These are phyloP conservation scores for Thamnidium elegans DNA, from an alignment of 192 early-diverging fungal species.

Conservation along the genomic window DNA sequence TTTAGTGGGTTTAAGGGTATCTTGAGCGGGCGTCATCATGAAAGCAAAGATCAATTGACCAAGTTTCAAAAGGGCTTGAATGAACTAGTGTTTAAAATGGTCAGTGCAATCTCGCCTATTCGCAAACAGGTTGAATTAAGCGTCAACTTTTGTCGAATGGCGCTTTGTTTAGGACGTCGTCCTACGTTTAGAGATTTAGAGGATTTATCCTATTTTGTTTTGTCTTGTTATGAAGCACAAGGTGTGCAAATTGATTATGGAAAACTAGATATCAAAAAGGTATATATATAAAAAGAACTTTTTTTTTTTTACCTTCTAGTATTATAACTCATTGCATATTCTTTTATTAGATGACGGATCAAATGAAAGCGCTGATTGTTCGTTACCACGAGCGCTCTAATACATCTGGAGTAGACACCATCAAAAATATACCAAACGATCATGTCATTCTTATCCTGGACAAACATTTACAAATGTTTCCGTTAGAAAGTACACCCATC, in stretches of 20 bases:
- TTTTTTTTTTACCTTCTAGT: neutral
- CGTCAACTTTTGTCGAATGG: constrained; percentile 48
- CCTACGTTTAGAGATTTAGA: constrained; percentile 60
- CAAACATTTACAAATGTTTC: constrained; percentile 78
- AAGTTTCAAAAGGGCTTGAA: constrained; percentile 51
- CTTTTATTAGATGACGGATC: neutral
- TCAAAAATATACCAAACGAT: constrained; percentile 13
- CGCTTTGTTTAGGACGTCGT: constrained; percentile 53
- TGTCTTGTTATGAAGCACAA: constrained; percentile 59
- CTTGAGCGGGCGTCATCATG: constrained; percentile 11
- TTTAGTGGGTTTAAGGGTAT: constrained; percentile 75
- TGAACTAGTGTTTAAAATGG: constrained; percentile 45
- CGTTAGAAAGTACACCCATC: constrained; percentile 84
- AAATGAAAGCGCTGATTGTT: neutral
- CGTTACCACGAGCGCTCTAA: constrained; percentile 18
- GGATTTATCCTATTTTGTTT: constrained; percentile 66
- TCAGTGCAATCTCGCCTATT: neutral
- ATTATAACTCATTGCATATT: neutral
- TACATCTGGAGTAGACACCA: neutral
- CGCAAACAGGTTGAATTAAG: constrained; percentile 55
- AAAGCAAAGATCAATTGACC: constrained; percentile 18
- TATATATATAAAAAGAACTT: neutral
- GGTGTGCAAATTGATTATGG: constrained; percentile 54
- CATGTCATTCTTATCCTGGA: constrained; percentile 87
- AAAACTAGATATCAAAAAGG: constrained; percentile 41